Evolutionary conservation across 148 eudicot genomes (phyloP), one percentile per base, ranked within the genome.

Genomic region (Pouteria glomerata): DNA sequence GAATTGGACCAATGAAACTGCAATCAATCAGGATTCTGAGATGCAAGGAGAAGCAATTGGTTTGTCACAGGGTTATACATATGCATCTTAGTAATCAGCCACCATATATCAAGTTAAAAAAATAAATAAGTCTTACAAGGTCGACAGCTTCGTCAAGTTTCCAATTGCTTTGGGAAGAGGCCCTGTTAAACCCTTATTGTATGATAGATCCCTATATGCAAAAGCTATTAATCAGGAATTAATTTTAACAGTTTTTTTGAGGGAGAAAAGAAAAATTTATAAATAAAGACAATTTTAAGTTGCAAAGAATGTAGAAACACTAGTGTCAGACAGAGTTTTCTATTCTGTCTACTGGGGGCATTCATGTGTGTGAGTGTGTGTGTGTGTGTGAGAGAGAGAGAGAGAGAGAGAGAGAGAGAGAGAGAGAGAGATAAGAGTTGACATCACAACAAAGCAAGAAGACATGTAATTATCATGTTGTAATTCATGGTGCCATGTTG

Each of bases 11-110:
- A 72, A 35, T 77, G 75, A 93, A 93, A 39, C 84, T 74, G 78
- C 98, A 93, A 53, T 90, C 96, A 63, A 84, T 79, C 37, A 94
- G 81, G 63, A 85, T 78, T 78, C 98, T 91, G 87, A 79, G 12
- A 47, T 30, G 26, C 61, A 62, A 58, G 29, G 8, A 21, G 42
- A 76, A 18, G 61, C 1, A 77, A 11, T 31, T 58, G 27, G 6
- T 30, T n/a, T n/a, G n/a, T n/a, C n/a, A n/a, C n/a, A n/a, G n/a
- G n/a, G n/a, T n/a, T n/a, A n/a, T n/a, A n/a, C n/a, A n/a, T n/a
- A n/a, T n/a, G n/a, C n/a, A n/a, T n/a, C n/a, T n/a, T n/a, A n/a
- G n/a, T n/a, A n/a, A n/a, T n/a, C n/a, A n/a, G n/a, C n/a, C n/a
- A n/a, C n/a, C n/a, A 11, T 27, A 6, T 37, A 18, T 42, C 6